Conservation (phyloP, 2,329 filamentous ascomycete genomes). For the Fusarium algeriense region DNA sequence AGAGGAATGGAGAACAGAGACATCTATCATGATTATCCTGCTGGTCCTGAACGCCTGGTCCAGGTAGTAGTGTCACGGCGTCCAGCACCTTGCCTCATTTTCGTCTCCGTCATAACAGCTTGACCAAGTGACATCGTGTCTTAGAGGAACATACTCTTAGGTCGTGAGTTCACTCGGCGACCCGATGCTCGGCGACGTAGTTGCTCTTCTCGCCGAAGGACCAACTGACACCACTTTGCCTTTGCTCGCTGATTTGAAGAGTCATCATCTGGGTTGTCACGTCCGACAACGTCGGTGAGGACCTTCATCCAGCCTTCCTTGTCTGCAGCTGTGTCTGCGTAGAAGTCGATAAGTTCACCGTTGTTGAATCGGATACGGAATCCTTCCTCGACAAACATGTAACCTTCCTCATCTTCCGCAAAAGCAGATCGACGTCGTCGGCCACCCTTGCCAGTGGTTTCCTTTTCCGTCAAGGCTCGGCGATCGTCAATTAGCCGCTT, state of each 20-base stretch:
- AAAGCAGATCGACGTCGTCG: slow-evolving; percentile 93
- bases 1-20: slow-evolving; percentile 41
- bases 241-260: slow-evolving; percentile 57
- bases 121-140: slow-evolving; percentile 14
- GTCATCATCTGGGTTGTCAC: slow-evolving; percentile 64
- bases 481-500: slow-evolving; percentile 95
- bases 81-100: slow-evolving; percentile 43
- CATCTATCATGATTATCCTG: slow-evolving; percentile 40
- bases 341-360: slow-evolving; percentile 98
- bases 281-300: slow-evolving; percentile 77
- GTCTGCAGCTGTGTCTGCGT: slow-evolving; percentile 86
- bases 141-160: slow-evolving; percentile 69
- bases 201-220: slow-evolving; percentile 73
- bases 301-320: slow-evolving; percentile 97
- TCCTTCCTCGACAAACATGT: slow-evolving; percentile 99
- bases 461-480: slow-evolving; percentile 83
- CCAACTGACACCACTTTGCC: slow-evolving; percentile 75
- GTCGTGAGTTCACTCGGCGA: slow-evolving; percentile 65
- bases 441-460: slow-evolving; percentile 80
- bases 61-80: slow-evolving; percentile 43
- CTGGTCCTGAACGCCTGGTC: slow-evolving; percentile 46
- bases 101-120: slow-evolving; percentile 26
- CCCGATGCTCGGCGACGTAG: slow-evolving; percentile 67
- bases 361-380: slow-evolving; percentile 99
- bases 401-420: slow-evolving; percentile 97